A percentile compares a stretch with the other conserved stretches of the same genome.
Conservation (phyloP, 257 asterid genomes). For the Thymus quinquecostatus region DNA sequence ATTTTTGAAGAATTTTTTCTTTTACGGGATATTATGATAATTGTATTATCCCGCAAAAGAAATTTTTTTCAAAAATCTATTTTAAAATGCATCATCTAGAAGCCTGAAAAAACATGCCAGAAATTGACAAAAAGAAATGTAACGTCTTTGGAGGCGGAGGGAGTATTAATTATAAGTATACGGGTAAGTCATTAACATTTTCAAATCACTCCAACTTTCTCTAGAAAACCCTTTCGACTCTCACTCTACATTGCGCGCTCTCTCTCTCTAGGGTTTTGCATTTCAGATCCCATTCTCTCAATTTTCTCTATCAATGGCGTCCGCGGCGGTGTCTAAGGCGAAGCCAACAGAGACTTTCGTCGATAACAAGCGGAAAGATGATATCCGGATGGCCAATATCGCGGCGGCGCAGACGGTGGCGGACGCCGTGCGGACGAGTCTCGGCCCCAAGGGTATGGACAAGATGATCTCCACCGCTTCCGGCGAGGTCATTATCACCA, state of each 20-base stretch:
- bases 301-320: constrained; percentile 48
- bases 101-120: too few relatives aligned
- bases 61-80: too few relatives aligned
- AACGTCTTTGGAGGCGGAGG: too few relatives aligned
- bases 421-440: constrained; percentile 84
- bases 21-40: too few relatives aligned
- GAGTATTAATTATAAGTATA: too few relatives aligned
- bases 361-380: constrained; percentile 94
- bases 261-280: constrained; percentile 41
- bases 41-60: too few relatives aligned
- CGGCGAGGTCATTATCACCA: constrained; percentile 89
- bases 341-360: constrained; percentile 75
- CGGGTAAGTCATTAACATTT: too few relatives aligned
- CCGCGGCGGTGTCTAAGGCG: constrained; percentile 54
- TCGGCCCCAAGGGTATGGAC: constrained; percentile 96
- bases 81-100: too few relatives aligned
- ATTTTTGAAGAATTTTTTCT: too few relatives aligned
- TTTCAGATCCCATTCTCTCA: constrained; percentile 27
- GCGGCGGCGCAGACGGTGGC: constrained; percentile 86
- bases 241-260: not conserved
- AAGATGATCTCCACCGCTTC: constrained; percentile 85
- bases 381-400: constrained; percentile 82
- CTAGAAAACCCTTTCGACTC: constrained; percentile 25
- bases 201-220: too few relatives aligned
- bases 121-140: too few relatives aligned